phyloP scores from a whole-genome alignment of 2,329 filamentous ascomycete species.

The Monilinia polystroma region DNA sequence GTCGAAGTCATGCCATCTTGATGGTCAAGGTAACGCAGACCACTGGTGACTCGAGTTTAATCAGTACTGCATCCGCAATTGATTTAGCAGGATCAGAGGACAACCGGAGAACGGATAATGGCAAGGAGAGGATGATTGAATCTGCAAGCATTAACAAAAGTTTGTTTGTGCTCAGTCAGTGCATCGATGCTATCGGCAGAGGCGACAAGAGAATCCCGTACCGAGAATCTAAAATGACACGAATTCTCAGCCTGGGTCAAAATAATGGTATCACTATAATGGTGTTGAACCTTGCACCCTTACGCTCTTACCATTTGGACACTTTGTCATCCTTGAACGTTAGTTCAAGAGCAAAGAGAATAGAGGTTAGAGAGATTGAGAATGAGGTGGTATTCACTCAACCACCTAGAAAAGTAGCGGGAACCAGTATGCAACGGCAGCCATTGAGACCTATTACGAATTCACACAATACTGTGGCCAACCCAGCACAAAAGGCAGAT shows the following conservation, averaged over 20 bases:
- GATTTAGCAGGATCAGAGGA: slow-evolving; percentile 95
- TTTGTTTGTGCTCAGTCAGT: slow-evolving; percentile 89
- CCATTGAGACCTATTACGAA: slow-evolving; percentile 76
- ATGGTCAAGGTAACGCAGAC: slow-evolving; percentile 84
- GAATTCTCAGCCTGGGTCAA: slow-evolving; percentile 86
- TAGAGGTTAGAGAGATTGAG: slow-evolving; percentile 92
- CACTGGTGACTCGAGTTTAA: slow-evolving; percentile 63
- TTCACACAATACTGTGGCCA: slow-evolving; percentile 69
- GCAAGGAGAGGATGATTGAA: slow-evolving; percentile 87
- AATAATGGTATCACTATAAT: slow-evolving; percentile 95
- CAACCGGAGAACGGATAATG: slow-evolving; percentile 90
- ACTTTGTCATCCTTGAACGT: slow-evolving; percentile 93
- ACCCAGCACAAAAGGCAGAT: slow-evolving; percentile 55
- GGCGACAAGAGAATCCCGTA: slow-evolving; percentile 81
- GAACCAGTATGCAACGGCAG: slow-evolving; percentile 58
- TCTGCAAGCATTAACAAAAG: slow-evolving; percentile 98
- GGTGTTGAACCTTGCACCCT: slow-evolving; percentile 90
- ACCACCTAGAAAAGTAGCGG: slow-evolving; percentile 56
- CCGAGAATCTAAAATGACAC: slow-evolving; percentile 90
- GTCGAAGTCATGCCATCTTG: slow-evolving; percentile 84
- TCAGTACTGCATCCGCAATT: slow-evolving; percentile 89
- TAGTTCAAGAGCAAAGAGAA: slow-evolving; percentile 91
- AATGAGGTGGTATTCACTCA: slow-evolving; percentile 90
- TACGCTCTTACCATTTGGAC: slow-evolving; percentile 91
- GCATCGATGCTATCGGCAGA: slow-evolving; percentile 86